Conservation (phyloP, 2,329 filamentous ascomycete species). For the Microdochium paspali region DNA sequence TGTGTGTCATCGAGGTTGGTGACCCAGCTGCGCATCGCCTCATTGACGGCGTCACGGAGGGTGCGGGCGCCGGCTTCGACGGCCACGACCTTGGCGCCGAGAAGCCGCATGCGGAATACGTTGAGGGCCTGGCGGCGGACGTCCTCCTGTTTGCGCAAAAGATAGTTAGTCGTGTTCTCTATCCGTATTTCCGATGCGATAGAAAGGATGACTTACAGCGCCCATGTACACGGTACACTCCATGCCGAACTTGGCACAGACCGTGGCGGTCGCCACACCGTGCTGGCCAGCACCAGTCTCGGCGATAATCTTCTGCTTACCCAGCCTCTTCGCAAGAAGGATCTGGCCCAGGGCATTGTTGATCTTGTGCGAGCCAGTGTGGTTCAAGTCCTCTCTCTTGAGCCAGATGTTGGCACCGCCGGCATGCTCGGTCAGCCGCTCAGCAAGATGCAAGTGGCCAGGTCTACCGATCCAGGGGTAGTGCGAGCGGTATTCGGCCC, state of each 20-base stretch:
- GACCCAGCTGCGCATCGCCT: conserved; percentile 91
- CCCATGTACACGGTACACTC: conserved; percentile 98
- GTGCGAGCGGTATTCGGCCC: conserved; percentile 93
- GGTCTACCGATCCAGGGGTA: conserved; percentile 97
- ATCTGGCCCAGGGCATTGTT: conserved; percentile 97
- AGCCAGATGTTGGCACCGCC: conserved; percentile 95
- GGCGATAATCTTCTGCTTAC: conserved; percentile 95
- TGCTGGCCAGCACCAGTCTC: conserved; percentile 97
- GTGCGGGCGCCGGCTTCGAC: conserved; percentile 85
- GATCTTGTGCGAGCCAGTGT: conserved; percentile 98
- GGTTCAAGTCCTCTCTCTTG: conserved; percentile 95
- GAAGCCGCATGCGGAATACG: conserved; percentile 95
- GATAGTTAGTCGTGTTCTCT: conserved; percentile 5
- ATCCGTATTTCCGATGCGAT: neutral
- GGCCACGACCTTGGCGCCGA: conserved; percentile 85
- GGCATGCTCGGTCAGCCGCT: conserved; percentile 78
- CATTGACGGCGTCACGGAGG: conserved; percentile 84
- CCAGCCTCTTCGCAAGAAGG: conserved; percentile 72
- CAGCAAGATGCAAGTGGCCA: conserved; percentile 81
- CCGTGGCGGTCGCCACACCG: conserved; percentile 92
- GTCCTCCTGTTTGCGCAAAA: conserved; percentile 53
- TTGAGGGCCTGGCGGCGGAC: conserved; percentile 93
- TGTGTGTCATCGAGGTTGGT: conserved; percentile 87
- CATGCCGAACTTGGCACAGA: conserved; percentile 98
- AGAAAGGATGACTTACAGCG: conserved; percentile 38